phyloP scores from a whole-genome alignment of 352 stramenopile species.

The Phytophthora agathidicida region DNA sequence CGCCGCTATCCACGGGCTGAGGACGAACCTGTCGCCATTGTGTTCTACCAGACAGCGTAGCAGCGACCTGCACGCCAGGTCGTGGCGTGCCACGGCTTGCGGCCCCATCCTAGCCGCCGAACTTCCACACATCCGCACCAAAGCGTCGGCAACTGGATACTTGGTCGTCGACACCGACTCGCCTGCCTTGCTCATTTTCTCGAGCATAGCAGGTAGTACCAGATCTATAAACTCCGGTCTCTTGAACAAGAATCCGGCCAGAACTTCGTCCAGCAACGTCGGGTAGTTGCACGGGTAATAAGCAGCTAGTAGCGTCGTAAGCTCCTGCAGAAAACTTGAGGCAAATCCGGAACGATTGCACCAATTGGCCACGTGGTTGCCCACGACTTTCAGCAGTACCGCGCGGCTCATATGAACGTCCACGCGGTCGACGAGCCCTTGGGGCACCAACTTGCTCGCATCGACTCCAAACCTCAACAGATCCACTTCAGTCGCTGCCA shows the following conservation, averaged over 20 bases:
- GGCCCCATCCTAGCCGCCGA: conserved; percentile 8
- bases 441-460: conserved; percentile 74
- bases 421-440: conserved; percentile 85
- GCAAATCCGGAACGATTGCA: conserved; percentile 68
- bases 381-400: conserved; percentile 58
- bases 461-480: conserved; percentile 77
- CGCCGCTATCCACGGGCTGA: conserved; percentile 75
- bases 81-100: conserved; percentile 44
- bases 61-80: conserved; percentile 71
- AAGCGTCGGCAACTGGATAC: conserved; percentile 72
- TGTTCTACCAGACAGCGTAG: conserved; percentile 75
- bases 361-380: conserved; percentile 79
- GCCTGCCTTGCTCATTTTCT: conserved; percentile 70
- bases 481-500: conserved; percentile 41
- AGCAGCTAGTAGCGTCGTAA: conserved; percentile 71
- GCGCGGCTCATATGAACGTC: conserved; percentile 62
- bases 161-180: conserved; percentile 64
- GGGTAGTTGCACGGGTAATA: conserved; percentile 87
- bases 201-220: conserved; percentile 69
- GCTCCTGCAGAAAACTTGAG: conserved; percentile 68
- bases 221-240: conserved; percentile 74
- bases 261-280: conserved; percentile 82
- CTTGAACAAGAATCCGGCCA: conserved; percentile 79
- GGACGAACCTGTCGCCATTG: conserved; percentile 77
- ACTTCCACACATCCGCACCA: conserved; percentile 48